Evolutionary conservation across 2,329 filamentous ascomycete genomes (phyloP).

Genomic region (Hypoxylon sp.): DNA sequence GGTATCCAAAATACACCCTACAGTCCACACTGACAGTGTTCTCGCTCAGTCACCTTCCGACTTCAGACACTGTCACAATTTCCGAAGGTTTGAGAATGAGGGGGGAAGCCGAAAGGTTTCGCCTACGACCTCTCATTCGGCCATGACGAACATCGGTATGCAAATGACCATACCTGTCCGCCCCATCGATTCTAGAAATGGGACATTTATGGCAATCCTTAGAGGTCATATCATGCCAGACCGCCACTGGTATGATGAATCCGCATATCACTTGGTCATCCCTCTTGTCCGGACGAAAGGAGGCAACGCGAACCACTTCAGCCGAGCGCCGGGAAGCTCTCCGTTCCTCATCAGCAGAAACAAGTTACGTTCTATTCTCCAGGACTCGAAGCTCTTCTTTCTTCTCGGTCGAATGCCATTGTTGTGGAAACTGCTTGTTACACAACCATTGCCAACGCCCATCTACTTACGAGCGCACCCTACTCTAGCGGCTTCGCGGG

Average conservation of each 20-base stretch:
- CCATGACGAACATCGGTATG: slow-evolving; percentile 32
- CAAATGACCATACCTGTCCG: slow-evolving; percentile 27
- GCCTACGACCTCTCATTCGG: slow-evolving; percentile 24
- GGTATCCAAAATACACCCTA: not conserved
- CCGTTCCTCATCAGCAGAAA: slow-evolving; percentile 23
- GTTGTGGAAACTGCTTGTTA: slow-evolving; percentile 23
- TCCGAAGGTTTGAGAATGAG: slow-evolving; percentile 13
- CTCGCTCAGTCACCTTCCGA: slow-evolving; percentile 29
- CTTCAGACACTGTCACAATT: slow-evolving; percentile 26
- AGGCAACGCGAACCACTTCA: slow-evolving; percentile 27
- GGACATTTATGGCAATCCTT: slow-evolving; percentile 24
- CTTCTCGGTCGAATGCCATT: slow-evolving; percentile 10
- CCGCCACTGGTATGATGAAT: not conserved
- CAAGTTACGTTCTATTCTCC: slow-evolving; percentile 20
- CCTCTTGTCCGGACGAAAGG: slow-evolving; percentile 26
- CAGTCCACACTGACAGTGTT: slow-evolving; percentile 7
- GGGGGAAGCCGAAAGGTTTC: slow-evolving; percentile 19
- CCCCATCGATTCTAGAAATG: slow-evolving; percentile 20
- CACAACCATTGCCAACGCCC: slow-evolving; percentile 13
- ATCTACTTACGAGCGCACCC: slow-evolving; percentile 20
- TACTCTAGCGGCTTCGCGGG: not conserved
- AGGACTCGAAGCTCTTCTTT: slow-evolving; percentile 14
- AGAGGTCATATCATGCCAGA: slow-evolving; percentile 15
- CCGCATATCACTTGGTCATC: slow-evolving; percentile 18
- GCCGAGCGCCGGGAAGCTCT: slow-evolving; percentile 22